Percentiles rank a stretch among this genome's conserved stretches.
These are phyloP conservation scores for Curvularia sp. DNA, from an alignment of 2,329 filamentous ascomycete species.

Conservation along the genomic window DNA sequence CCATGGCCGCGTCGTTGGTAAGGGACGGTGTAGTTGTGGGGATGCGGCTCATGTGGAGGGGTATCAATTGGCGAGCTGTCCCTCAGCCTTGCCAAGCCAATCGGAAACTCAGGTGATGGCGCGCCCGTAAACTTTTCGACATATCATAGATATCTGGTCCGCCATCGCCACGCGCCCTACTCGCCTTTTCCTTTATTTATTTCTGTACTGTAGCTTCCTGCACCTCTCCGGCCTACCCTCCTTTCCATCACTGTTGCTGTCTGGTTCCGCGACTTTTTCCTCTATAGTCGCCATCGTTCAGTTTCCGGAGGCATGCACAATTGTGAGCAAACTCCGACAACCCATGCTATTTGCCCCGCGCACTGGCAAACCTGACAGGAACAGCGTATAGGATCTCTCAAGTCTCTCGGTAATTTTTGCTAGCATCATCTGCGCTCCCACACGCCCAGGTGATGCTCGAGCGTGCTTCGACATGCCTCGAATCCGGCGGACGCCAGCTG, in stretches of 20 bases:
- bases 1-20: constrained; percentile 64
- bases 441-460: constrained; percentile 61
- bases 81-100: constrained; percentile 22
- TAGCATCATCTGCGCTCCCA: constrained; percentile 30
- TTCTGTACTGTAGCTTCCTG: constrained; percentile 14
- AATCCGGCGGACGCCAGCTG: constrained; percentile 62
- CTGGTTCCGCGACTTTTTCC: background rate
- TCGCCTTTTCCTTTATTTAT: constrained; percentile 7
- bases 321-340: constrained; percentile 23
- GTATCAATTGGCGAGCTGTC: constrained; percentile 25
- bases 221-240: background rate
- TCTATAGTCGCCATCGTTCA: constrained; percentile 18
- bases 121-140: constrained; percentile 34
- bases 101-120: constrained; percentile 28
- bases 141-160: constrained; percentile 24
- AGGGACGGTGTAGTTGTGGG: constrained; percentile 16
- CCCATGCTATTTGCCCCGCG: background rate
- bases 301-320: constrained; percentile 29
- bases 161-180: constrained; percentile 22
- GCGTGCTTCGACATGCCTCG: constrained; percentile 65
- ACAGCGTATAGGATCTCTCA: constrained; percentile 14
- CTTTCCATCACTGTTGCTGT: background rate
- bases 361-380: constrained; percentile 6
- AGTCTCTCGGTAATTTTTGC: constrained; percentile 32
- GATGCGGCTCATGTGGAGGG: constrained; percentile 28